A percentile compares a stretch with the other conserved stretches of the same genome.
Evolutionary conservation across 2,329 filamentous ascomycete genomes (phyloP).

Genomic region (Stemphylium beticola): DNA sequence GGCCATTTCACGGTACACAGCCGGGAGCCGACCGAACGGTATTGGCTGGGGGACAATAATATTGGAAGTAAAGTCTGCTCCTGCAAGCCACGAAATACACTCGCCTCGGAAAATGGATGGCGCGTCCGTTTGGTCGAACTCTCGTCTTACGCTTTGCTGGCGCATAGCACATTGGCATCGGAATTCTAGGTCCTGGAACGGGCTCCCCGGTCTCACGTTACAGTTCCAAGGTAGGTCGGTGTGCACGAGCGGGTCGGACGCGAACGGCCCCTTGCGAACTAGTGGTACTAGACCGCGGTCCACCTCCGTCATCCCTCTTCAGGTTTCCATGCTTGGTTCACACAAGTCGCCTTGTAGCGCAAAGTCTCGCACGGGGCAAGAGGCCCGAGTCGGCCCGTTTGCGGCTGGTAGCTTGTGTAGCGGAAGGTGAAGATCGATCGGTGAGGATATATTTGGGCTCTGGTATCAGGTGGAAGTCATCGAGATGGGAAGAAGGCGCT

Average conservation of each 20-base stretch:
- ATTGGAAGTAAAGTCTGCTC: no score
- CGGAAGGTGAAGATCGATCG: not conserved
- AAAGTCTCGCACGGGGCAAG: not conserved
- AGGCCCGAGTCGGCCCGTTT: not conserved
- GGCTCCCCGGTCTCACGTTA: no score
- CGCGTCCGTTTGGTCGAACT: not conserved
- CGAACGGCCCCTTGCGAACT: not conserved
- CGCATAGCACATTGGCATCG: not conserved
- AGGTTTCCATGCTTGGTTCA: not conserved
- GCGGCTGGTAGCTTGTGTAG: not conserved
- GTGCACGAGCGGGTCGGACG: no score
- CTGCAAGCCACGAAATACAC: not conserved
- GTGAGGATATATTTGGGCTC: not conserved
- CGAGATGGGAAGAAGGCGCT: not conserved
- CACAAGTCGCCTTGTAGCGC: not conserved
- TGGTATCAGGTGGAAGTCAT: not conserved
- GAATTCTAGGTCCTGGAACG: no score
- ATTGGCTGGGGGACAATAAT: no score
- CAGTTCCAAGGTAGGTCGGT: no score
- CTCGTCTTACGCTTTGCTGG: not conserved
- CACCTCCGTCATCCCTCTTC: not conserved
- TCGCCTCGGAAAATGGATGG: not conserved
- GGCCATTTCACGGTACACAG: not conserved
- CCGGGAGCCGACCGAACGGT: not conserved
- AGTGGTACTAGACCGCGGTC: not conserved